Conservation (phyloP, 257 asterid species). For the Ilex aquifolium region DNA sequence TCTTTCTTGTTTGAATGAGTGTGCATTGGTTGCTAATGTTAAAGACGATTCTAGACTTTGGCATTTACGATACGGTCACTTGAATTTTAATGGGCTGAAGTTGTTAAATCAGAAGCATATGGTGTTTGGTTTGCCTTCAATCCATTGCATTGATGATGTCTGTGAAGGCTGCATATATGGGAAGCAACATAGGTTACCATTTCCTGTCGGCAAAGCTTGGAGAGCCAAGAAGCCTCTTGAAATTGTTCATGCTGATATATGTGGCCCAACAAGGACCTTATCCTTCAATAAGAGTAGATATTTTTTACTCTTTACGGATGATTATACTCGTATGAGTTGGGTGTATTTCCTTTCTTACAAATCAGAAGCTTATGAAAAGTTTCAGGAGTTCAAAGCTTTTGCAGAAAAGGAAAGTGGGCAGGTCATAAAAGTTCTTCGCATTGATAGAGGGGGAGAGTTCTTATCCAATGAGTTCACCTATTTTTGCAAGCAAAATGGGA, state of each 20-base stretch:
- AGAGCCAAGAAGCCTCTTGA: too few relatives aligned
- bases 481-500: background rate
- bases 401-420: background rate
- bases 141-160: background rate
- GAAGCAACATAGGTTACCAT: too few relatives aligned
- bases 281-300: background rate
- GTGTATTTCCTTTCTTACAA: background rate
- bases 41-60: too few relatives aligned
- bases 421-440: background rate
- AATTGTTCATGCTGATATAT: background rate
- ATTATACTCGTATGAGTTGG: background rate
- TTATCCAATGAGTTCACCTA: background rate
- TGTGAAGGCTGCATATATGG: too few relatives aligned
- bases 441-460: background rate
- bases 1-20: too few relatives aligned
- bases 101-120: background rate
- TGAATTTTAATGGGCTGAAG: constrained; percentile 2
- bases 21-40: too few relatives aligned
- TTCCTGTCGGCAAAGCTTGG: too few relatives aligned
- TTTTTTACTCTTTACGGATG: too few relatives aligned
- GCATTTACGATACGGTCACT: constrained; percentile 5
- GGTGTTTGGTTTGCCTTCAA: constrained; percentile 7
- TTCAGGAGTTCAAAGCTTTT: background rate
- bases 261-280: background rate
- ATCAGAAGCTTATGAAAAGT: background rate